Evolutionary conservation across 192 early-diverging fungal species (phyloP), one percentile per base, ranked within the genome.

Genomic region (Funneliformis geosporum): DNA sequence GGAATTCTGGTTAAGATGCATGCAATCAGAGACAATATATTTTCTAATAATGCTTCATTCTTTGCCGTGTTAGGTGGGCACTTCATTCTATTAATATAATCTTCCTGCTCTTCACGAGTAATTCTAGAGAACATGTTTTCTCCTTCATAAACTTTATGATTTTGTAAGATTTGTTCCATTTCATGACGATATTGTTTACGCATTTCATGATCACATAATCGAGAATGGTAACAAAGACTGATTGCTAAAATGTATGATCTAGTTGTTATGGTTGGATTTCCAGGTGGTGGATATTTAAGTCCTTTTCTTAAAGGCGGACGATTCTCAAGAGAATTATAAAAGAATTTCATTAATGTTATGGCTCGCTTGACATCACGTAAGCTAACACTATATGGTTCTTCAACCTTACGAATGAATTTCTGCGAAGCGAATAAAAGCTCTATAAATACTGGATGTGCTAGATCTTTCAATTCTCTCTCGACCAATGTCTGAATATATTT

Each of bases 341-440:
- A 78, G 5, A 33, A 78, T 25, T 27, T 8, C 39, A 66, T 27
- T 27, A 78, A 50, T 72, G 7, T 61, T 18, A 78, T 61, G 12
- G 76, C 60, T 65, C 76, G 62, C 23, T 70, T 78, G 12, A 78
- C 76, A 55, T 78, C 76, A 21, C 76, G 76, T 27, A 78, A 47
- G 40, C 76, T 78, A 21, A 78, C 76, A 46, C 28, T 78, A 38
- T 38, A n/a, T 18, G 12, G 9, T n/a, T 38, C 76, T 33, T 78
- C 76, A 28, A 78, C 50, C 39, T 73, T 69, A 0, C 76, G 76
- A 42, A 78, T 78, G 5, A 72, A 78, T 70, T 42, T 44, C 23
- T 78, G 76, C 9, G 76, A 78, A 27, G 74, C 60, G 44, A 28
- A 78, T 9, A 78, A 23, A 10, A 78, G 66, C 2, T 78, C 76